Evolutionary conservation across 495 filamentous ascomycete species (phyloP), one percentile per base, ranked within the genome.

Genomic region (Patellaria atrata): DNA sequence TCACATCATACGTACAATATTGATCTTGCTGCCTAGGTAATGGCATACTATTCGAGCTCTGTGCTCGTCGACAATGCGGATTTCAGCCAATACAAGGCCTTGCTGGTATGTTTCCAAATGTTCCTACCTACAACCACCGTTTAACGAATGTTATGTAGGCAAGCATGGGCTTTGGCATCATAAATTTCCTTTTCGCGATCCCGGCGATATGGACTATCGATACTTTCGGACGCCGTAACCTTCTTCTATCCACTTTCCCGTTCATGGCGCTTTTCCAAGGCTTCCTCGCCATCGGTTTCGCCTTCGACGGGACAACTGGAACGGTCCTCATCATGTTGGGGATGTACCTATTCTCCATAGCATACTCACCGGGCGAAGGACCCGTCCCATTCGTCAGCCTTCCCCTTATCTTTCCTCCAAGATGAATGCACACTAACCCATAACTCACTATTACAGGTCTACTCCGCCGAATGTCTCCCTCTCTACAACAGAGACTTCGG

Each of bases 391-490:
- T 50, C 22, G 10, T 35, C 12, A 35, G 33, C 21, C 21, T 33
- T 12, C 14, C 19, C 5, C 5, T 15, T 10, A 22, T 19, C 0
- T 12, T n/a, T 18, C 16, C 13, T n/a, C n/a, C n/a, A n/a, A n/a
- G n/a, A n/a, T n/a, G n/a, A n/a, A n/a, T 12, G 6, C 33, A 15
- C 11, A 33, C 3, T 5, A 16, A 6, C 16, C 3, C 7, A 25
- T 30, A 30, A 37, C 12, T 5, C 3, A 14, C 20, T 13, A 63
- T 63, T 0, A 55, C 72, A 1, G 35, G 35, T 38, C n/a, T 38
- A 47, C 11, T 50, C 30, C 14, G 43, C 38, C 8, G 38, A 47
- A 38, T 29, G 31, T 5, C 35, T 43, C 39, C 47, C 44, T 7
- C 32, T 48, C 10, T 41, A 40, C 35, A 22, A 32, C 16, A 30